Percentiles rank a stretch among this genome's conserved stretches.
These are phyloP conservation scores for Russula ochroleuca DNA, from an alignment of 768 basidiomycete species.

Conservation along the genomic window DNA sequence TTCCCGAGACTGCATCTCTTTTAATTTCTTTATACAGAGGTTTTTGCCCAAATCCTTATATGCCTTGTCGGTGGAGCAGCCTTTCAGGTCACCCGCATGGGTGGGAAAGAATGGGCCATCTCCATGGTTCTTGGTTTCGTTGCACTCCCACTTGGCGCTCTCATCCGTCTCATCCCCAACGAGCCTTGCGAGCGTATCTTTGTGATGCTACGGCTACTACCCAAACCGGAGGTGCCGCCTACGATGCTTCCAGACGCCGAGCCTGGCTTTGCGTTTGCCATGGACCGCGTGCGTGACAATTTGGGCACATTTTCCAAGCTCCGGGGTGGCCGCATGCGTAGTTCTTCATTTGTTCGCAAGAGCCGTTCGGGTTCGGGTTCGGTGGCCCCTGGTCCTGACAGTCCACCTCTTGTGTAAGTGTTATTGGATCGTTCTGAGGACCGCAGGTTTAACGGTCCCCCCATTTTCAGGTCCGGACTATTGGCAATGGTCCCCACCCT, in stretches of 20 bases:
- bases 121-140: slow-evolving; percentile 82
- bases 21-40: slow-evolving; percentile 48
- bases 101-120: slow-evolving; percentile 89
- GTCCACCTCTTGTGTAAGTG: slow-evolving; percentile 46
- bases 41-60: slow-evolving; percentile 80
- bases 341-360: slow-evolving; percentile 81
- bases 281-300: slow-evolving; percentile 81
- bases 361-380: no score
- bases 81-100: slow-evolving; percentile 79
- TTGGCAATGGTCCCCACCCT: slow-evolving; percentile 76
- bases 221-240: slow-evolving; percentile 63
- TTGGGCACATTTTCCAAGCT: slow-evolving; percentile 75
- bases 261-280: slow-evolving; percentile 72
- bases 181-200: slow-evolving; percentile 66
- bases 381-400: slow-evolving; percentile 46
- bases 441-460: slow-evolving; percentile 32
- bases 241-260: slow-evolving; percentile 52
- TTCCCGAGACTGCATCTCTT: not conserved
- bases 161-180: slow-evolving; percentile 80
- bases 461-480: slow-evolving; percentile 52
- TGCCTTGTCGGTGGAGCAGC: slow-evolving; percentile 89
- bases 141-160: slow-evolving; percentile 80
- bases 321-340: slow-evolving; percentile 84
- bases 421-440: slow-evolving; percentile 19
- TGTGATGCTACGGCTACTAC: slow-evolving; percentile 53